Conservation (phyloP, 106 monocot genomes). For the Amphibolis antarctica region DNA sequence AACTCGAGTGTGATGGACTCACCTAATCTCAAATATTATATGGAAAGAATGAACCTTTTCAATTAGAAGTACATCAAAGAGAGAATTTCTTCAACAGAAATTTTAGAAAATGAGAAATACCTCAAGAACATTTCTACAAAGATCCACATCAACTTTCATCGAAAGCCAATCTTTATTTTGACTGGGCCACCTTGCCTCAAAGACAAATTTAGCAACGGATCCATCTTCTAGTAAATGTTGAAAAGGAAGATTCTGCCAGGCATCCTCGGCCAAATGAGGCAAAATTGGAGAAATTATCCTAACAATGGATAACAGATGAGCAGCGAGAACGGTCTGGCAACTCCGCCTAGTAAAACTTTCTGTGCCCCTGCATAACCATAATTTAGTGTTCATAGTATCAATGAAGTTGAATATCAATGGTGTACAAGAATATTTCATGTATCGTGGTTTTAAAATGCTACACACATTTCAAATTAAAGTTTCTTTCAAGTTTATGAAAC, state of each 20-base stretch:
- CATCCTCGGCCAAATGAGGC: slow-evolving; percentile 93
- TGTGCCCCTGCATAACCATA: slow-evolving; percentile 40
- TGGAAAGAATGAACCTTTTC: background rate
- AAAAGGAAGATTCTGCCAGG: slow-evolving; percentile 93
- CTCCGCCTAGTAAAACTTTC: slow-evolving; percentile 69
- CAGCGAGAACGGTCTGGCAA: slow-evolving; percentile 88
- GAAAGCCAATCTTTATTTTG: slow-evolving; percentile 52
- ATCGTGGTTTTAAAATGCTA: too few relatives aligned
- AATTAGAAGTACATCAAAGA: background rate
- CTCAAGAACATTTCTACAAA: slow-evolving; percentile 71
- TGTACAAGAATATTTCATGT: too few relatives aligned
- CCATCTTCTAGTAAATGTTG: slow-evolving; percentile 46
- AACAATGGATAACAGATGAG: slow-evolving; percentile 66
- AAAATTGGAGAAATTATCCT: slow-evolving; percentile 79
- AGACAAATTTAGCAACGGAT: slow-evolving; percentile 54
- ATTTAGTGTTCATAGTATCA: background rate
- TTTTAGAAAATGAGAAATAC: slow-evolving; percentile 21
- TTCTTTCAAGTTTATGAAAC: too few relatives aligned
- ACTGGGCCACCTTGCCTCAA: slow-evolving; percentile 74
- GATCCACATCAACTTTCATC: slow-evolving; percentile 49
- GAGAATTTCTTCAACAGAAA: too few relatives aligned
- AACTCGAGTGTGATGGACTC: background rate
- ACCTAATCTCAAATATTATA: background rate
- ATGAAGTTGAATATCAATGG: too few relatives aligned
- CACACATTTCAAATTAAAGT: too few relatives aligned